Evolutionary conservation across 2,329 filamentous ascomycete species (phyloP), one percentile per base, ranked within the genome.

Genomic region (Dactylellina parvicollis): DNA sequence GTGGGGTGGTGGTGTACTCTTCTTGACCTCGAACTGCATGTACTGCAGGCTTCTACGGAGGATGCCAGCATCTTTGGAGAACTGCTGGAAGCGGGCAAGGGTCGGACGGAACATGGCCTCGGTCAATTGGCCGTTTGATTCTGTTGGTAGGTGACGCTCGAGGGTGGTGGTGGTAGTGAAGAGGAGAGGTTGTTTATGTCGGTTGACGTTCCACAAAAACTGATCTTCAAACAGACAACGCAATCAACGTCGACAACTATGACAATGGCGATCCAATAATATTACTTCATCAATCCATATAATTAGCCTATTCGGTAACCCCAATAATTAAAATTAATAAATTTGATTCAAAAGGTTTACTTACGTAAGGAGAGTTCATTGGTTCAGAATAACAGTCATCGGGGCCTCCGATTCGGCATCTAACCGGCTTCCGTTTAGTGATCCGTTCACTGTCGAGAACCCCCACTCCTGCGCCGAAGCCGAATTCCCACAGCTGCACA

Each of bases 21-120:
- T 72, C 59, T 72, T 72, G 44, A 50, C 42, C 36, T 72, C 67
- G 28, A 62, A 72, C 12, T 56, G 47, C 24, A 72, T 50, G 40
- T 72, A 57, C 14, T 64, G 36, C 18, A 72, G 18, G 20, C 59
- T 65, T 8, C 67, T 59, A 42, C 67, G 67, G 24, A 62, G 46
- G 52, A 72, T 46, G 16, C 59, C 59, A 3, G 59, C 47, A 30
- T 72, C 61, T 46, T 60, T 59, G 4, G 64, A 59, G 55, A 60
- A 69, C 42, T 64, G 49, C 47, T 65, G 59, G 12, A 72, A 47
- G n/a, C 50, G 66, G 20, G 66, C 56, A 14, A 71, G 44, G 1
- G 67, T 72, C 18, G 59, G 67, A 20, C 55, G 55, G 44, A 72
- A 72, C 67, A 72, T 72, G 12, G 28, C 57, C 30, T 16, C 8